Base-by-base conservation (phyloP, 2,329 filamentous ascomycete genomes). In the Colletotrichum sp. region DNA sequence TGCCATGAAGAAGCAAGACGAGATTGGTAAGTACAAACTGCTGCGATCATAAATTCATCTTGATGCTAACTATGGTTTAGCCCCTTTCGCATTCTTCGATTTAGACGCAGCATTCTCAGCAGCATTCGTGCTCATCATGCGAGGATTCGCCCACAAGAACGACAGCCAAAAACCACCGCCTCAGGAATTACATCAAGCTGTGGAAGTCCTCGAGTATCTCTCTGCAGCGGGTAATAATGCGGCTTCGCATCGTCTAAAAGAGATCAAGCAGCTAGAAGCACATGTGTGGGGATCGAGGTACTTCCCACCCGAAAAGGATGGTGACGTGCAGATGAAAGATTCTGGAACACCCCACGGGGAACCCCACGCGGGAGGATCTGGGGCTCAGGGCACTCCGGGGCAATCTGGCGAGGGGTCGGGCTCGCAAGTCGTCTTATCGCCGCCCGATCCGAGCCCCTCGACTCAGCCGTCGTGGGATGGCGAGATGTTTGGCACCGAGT, bases 51-150 rank as follows among this genome's bases (percentile, higher is more conserved):
- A 34, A n/a, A n/a, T 10, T 44, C 18, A 44, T 9, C 39, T 6
- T 8, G 21, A 28, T 8, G 15, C 12, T 15, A 8, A 26, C 8
- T 18, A 0, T n/a, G 12, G 2, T 7, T 2, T 6, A 82, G 81
- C 80, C 0, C 72, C 78, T 2, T 82, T 82, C 44, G 81, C 80
- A 2, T 82, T 79, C 30, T 82, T 82, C 57, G 81, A 82, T 18
- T 70, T 82, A 3, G 81, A 82, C 13, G 80, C 80, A 5, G 80
- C 80, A 1, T 82, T 82, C 34, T 81, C 80, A 2, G 81, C 81
- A 3, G 80, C 81, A 1, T 81, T 82, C 64, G 76, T 81, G 5
- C 57, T 82, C 2, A 78, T 79, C 12, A 82, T 82, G 80, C 80
- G 80, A 68, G 81, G 81, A 0, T 82, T 82, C 55, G 78, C 81